Base-by-base conservation (phyloP, 139 green algal genomes). In the Tetratostichococcus sp. region DNA sequence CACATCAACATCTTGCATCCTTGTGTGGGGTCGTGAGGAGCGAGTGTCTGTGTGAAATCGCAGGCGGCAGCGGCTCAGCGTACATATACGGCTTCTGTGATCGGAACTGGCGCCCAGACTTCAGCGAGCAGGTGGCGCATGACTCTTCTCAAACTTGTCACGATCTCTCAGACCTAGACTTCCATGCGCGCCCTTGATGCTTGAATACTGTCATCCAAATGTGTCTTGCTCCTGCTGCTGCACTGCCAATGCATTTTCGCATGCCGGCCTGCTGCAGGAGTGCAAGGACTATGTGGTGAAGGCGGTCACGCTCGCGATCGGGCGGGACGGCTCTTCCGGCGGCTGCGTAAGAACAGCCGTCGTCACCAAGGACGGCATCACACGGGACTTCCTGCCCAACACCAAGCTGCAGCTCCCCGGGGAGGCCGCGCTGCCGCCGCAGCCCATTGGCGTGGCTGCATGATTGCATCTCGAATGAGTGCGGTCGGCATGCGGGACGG, bases 81-180 rank as follows among this genome's bases (percentile, higher is more conserved):
- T 98, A 97, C 85, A 97, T 98, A 76, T 86, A 87, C 28, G 91
- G 90, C 31, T 90, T 91, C 32, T 88, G 79, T 73, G 92, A 97
- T 77, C 91, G 89, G 82, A 84, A 89, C 71, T 98, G 87, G 81
- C 80, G 77, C 43, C 75, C 84, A 1, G 82, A 82, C 77, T 97
- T 98, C 90, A 91, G 70, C 1, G 79, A 90, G 69, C 84, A 87
- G 39, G 39, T 50, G 39, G 8, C 8, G 39, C n/a, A n/a, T n/a
- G n/a, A n/a, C n/a, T n/a, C n/a, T n/a, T n/a, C n/a, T n/a, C n/a
- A n/a, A n/a, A n/a, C n/a, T n/a, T n/a, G n/a, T n/a, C n/a, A n/a
- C n/a, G n/a, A n/a, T n/a, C n/a, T n/a, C n/a, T n/a, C n/a, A n/a
- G n/a, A n/a, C n/a, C n/a, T n/a, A n/a, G n/a, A n/a, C n/a, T n/a